Conservation (phyloP, 495 filamentous ascomycete species). For the Aspergillus panamensis region DNA sequence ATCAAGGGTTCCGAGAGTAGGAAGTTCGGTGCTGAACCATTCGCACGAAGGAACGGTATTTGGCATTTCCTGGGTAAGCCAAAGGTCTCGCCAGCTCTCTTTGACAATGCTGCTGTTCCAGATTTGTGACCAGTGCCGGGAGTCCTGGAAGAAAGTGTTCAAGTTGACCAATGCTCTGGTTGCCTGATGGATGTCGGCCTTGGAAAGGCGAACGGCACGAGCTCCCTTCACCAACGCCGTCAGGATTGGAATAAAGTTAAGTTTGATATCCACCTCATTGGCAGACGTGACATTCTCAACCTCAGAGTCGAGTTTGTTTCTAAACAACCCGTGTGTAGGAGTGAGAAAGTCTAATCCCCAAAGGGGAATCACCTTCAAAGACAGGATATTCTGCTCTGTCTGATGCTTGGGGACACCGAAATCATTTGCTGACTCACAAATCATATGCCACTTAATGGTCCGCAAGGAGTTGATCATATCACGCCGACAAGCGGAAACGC, state of each 20-base stretch:
- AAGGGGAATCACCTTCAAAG: conserved; percentile 60
- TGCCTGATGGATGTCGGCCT: conserved; percentile 50
- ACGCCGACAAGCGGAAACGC: conserved; percentile 64
- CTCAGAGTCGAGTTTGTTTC: conserved; percentile 58
- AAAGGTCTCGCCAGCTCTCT: conserved; percentile 57
- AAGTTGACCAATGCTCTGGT: conserved; percentile 58
- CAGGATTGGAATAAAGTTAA: conserved; percentile 61
- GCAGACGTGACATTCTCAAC: conserved; percentile 55
- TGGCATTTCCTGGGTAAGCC: conserved; percentile 55
- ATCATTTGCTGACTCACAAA: conserved; percentile 64
- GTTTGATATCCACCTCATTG: conserved; percentile 52
- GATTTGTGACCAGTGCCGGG: conserved; percentile 59
- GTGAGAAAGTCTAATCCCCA: conserved; percentile 65
- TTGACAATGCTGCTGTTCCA: conserved; percentile 62
- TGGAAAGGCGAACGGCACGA: conserved; percentile 49
- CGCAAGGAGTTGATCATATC: conserved; percentile 63
- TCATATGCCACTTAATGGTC: conserved; percentile 63
- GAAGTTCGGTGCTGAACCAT: conserved; percentile 57
- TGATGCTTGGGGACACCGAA: conserved; percentile 64
- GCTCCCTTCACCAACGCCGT: conserved; percentile 57
- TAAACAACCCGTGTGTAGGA: conserved; percentile 61
- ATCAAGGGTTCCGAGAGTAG: conserved; percentile 55
- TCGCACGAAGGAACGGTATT: conserved; percentile 49
- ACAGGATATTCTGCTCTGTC: conserved; percentile 62
- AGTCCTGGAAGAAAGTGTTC: conserved; percentile 59